A percentile compares a stretch with the other conserved stretches of the same genome.
phyloP scores from a whole-genome alignment of 768 basidiomycete genomes.

The Amanita fuliginea region DNA sequence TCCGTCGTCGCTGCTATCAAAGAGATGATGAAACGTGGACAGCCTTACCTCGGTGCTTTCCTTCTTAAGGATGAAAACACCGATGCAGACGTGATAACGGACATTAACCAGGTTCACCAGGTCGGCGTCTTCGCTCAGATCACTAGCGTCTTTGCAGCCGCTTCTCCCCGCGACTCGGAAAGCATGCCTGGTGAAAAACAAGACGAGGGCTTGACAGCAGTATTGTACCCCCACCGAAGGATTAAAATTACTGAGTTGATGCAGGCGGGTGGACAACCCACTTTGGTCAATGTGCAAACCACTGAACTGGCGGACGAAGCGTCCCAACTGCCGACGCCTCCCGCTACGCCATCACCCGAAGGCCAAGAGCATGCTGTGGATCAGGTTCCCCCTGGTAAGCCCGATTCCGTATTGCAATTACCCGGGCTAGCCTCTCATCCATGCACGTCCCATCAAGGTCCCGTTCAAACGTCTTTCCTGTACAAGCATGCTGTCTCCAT shows the following conservation, averaged over 20 bases:
- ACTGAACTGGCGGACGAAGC: conserved; percentile 27
- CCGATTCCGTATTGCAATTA: neutral
- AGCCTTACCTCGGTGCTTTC: conserved; percentile 96
- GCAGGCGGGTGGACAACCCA: conserved; percentile 39
- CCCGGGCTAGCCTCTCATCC: neutral
- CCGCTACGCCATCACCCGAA: conserved; percentile 26
- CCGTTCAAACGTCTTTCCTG: conserved; percentile 77
- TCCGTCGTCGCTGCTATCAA: conserved; percentile 88
- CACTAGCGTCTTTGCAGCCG: conserved; percentile 55
- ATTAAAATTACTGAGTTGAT: conserved; percentile 84
- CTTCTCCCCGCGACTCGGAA: conserved; percentile 33
- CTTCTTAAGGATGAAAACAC: conserved; percentile 88
- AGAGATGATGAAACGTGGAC: conserved; percentile 94
- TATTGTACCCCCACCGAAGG: conserved; percentile 86
- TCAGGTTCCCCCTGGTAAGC: conserved; percentile 4
- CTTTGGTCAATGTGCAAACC: conserved; percentile 21
- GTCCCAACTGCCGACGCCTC: conserved; percentile 36
- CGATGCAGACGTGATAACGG: conserved; percentile 89
- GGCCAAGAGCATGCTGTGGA: conserved; percentile 10
- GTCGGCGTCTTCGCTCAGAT: conserved; percentile 98
- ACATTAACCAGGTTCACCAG: conserved; percentile 76
- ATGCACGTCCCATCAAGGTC: conserved; percentile 20
- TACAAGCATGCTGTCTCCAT: conserved; percentile 77
- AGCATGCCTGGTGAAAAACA: conserved; percentile 46
- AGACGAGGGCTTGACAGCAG: conserved; percentile 89